Evolutionary conservation across 352 stramenopile species (phyloP).

Genomic region (Halophytophthora polymorphica): DNA sequence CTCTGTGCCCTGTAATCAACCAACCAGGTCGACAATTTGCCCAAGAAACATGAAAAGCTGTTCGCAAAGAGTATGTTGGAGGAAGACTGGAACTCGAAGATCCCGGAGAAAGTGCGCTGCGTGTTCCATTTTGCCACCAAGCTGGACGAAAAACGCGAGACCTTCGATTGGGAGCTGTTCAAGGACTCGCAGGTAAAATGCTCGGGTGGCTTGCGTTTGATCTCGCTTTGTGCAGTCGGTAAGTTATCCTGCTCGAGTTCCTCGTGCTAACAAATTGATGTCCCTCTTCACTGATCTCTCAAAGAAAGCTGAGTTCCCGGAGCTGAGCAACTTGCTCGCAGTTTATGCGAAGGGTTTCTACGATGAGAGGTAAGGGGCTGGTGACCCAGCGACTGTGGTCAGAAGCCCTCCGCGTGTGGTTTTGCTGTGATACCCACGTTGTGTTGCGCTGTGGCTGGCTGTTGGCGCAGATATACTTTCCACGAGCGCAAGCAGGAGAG

Average conservation of each 20-base stretch:
- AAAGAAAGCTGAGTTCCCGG: constrained; percentile 54
- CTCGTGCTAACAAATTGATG: neutral
- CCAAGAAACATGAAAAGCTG: constrained; percentile 59
- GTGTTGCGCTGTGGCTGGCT: neutral
- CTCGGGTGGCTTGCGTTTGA: neutral
- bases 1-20: constrained; percentile 1
- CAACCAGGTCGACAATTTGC: constrained; percentile 47
- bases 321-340: constrained; percentile 54
- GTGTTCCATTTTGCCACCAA: constrained; percentile 72
- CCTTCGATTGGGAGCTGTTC: constrained; percentile 55
- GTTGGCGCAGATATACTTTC: constrained; percentile 39
- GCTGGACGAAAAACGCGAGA: constrained; percentile 53
- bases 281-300: neutral
- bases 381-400: neutral
- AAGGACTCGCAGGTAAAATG: constrained; percentile 48
- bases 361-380: constrained; percentile 43
- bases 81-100: constrained; percentile 67
- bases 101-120: constrained; percentile 72
- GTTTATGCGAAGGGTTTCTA: constrained; percentile 75
- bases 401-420: no score
- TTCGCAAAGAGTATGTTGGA: constrained; percentile 48
- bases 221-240: constrained; percentile 1
- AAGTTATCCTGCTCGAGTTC: neutral
- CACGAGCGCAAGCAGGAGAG: constrained; percentile 59
- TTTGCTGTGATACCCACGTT: neutral